Evolutionary conservation across 2,329 filamentous ascomycete genomes (phyloP), one percentile per base, ranked within the genome.

Genomic region (Pyrenochaeta sp.): DNA sequence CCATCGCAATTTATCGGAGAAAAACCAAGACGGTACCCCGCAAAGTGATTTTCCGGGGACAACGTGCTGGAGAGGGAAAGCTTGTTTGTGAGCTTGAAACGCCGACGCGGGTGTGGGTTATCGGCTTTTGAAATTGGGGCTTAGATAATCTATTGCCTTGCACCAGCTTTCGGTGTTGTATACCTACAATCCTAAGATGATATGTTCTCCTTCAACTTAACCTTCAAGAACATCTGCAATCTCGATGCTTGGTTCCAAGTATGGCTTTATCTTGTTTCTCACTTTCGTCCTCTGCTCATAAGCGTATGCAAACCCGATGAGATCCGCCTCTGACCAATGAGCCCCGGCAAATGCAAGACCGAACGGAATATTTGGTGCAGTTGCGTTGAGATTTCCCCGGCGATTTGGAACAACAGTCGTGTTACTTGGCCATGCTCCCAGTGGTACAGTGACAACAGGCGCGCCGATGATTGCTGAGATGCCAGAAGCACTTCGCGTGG

Each of bases 291-390:
- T 72, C 71, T 87, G 82, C 72, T 90, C 86, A 67, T 83, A 88
- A 3, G 83, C 85, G 73, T 86, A 88, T 6, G 85, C 86, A 60
- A 84, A 78, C 0, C 81, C 81, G 44, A 89, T 81, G 53, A 90
- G 59, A 20, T 68, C 75, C 56, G 79, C 80, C 65, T 89, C 86
- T 23, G 76, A 80, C 72, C 81, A 89, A 35, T 76, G 77, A 3
- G 68, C 67, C 0, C 85, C 87, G 31, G 87, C 71, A 55, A 89
- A 88, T 6, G 76, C 77, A 8, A 89, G 68, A 0, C 86, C 86
- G 58, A 87, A 86, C 2, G 76, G 76, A 1, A 83, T 65, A 13
- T 81, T 80, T 0, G 84, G 83, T 0, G 72, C 83, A 0, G 69
- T 72, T 0, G 69, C 67, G 7, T 83, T 78, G 6, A 87, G 67